Percentiles rank a stretch among this genome's conserved stretches.
Conservation (phyloP, 2,329 filamentous ascomycete species). For the Diaporthe citriasiana region DNA sequence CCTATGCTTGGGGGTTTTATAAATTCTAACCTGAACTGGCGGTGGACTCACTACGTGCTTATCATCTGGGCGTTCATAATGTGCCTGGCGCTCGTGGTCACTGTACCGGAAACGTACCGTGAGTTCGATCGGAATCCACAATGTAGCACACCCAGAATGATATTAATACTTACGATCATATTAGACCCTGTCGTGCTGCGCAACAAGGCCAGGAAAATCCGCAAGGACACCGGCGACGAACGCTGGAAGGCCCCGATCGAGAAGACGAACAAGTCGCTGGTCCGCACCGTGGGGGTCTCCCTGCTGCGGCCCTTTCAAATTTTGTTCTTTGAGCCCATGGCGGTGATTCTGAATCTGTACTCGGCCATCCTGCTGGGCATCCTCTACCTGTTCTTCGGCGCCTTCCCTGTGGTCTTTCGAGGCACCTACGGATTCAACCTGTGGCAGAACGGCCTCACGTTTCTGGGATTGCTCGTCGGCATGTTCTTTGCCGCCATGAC, state of each 20-base stretch:
- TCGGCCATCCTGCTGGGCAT: conserved; percentile 89
- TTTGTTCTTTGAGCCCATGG: conserved; percentile 87
- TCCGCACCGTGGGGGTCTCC: conserved; percentile 69
- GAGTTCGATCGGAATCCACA: conserved; percentile 46
- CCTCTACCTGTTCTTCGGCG: conserved; percentile 91
- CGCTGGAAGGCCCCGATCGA: conserved; percentile 85
- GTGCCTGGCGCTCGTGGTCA: conserved; percentile 73
- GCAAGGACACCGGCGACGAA: conserved; percentile 82
- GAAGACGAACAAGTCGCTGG: conserved; percentile 76
- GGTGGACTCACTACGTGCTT: conserved; percentile 88
- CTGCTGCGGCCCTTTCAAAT: conserved; percentile 83
- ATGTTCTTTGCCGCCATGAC: conserved; percentile 75
- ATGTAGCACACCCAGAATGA: neutral
- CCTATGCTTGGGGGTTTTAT: conserved; percentile 83
- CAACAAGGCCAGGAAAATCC: conserved; percentile 77
- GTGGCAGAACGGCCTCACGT: conserved; percentile 85
- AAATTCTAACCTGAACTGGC: conserved; percentile 80
- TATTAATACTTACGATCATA: neutral
- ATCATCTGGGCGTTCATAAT: conserved; percentile 84
- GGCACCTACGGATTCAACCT: conserved; percentile 81
- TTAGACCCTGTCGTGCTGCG: conserved; percentile 77
- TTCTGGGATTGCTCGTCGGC: conserved; percentile 78
- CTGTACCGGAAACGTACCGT: conserved; percentile 92
- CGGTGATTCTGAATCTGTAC: conserved; percentile 83
- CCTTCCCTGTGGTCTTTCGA: conserved; percentile 84